Evolutionary conservation across 2,329 filamentous ascomycete species (phyloP), one percentile per base, ranked within the genome.

Genomic region (Phoma sp.): DNA sequence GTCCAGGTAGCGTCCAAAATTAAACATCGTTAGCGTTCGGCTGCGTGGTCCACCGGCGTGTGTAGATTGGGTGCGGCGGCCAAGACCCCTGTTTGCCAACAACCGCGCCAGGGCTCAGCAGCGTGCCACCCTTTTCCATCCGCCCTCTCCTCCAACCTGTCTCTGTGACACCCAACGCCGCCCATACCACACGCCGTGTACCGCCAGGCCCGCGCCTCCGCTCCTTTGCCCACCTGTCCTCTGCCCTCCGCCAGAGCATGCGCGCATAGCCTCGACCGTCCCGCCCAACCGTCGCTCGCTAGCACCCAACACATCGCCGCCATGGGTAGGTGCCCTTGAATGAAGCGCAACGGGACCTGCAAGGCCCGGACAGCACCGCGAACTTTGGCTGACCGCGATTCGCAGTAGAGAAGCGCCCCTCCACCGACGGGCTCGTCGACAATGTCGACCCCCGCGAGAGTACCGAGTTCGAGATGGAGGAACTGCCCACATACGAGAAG

Each of bases 371-470:
- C 32, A 39, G 23, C 46, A 28, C 40, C 32, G 6, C 47, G 17
- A 42, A 37, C 29, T 36, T 43, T 48, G 33, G 23, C 45, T 52
- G 43, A 74, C 68, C 34, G n/a, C 40, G 28, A 36, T 18, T 18
- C 30, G 52, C 61, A 72, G 71, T 68, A 58, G 72, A 74, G 59
- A 74, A 74, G 59, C 71, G 71, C 58, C 67, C 68, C 61, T 75
- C 72, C 36, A 69, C 62, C 66, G 72, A 75, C 56, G 71, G 71
- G 42, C 68, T 74, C 59, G 69, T 74, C 60, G 72, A 74, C 59
- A 73, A 75, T 52, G 52, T 74, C 53, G 70, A 73, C 52, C 71
- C 72, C 21, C 69, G 71, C 30, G 66, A 68, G 28, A 72, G 51
- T 40, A 49, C 51, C 45, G 51, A 69, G 7, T 60, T 64, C 46